Evolutionary conservation across 2,329 filamentous ascomycete species (phyloP).

Genomic region (Calonectria crousiana): DNA sequence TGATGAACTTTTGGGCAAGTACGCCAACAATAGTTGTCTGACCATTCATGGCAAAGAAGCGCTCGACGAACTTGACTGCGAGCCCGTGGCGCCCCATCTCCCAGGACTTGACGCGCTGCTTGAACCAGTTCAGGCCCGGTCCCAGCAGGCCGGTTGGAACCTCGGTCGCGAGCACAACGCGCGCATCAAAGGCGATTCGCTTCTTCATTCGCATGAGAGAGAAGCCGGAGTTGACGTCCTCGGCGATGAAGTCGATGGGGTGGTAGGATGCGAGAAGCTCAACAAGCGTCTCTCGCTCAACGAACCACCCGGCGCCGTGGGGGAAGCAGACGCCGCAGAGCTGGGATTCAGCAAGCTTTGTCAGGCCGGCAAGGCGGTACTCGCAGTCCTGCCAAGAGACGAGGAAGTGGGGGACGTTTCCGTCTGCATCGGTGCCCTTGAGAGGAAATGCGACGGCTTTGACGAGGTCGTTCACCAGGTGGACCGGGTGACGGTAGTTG

Average conservation of each 20-base stretch:
- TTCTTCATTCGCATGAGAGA: constrained; percentile 22
- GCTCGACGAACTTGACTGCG: constrained; percentile 14
- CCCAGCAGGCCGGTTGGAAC: constrained; percentile 25
- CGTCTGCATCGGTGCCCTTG: constrained; percentile 14
- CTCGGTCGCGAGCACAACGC: constrained; percentile 21
- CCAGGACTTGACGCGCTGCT: constrained; percentile 35
- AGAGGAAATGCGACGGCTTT: constrained; percentile 23
- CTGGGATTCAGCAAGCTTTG: constrained; percentile 22
- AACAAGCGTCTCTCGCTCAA: constrained; percentile 22
- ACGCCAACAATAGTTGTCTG: constrained; percentile 15
- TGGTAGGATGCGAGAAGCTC: constrained; percentile 15
- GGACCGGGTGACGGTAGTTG: constrained; percentile 24
- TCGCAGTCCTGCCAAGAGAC: constrained; percentile 25
- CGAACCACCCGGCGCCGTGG: constrained; percentile 27
- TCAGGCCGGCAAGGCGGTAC: constrained; percentile 24
- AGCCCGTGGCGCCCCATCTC: constrained; percentile 33
- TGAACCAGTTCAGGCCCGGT: constrained; percentile 33
- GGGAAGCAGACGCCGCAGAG: constrained; percentile 25
- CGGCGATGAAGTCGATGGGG: constrained; percentile 26
- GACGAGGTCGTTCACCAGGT: constrained; percentile 22
- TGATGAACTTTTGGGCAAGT: constrained; percentile 18
- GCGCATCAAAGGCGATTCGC: constrained; percentile 19
- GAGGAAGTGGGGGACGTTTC: constrained; percentile 12
- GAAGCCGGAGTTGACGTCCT: constrained; percentile 27
- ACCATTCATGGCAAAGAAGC: constrained; percentile 19